A percentile compares a stretch with the other conserved stretches of the same genome.
These are phyloP conservation scores for Telfairia occidentalis DNA, from an alignment of 331 rosid species.

Conservation along the genomic window DNA sequence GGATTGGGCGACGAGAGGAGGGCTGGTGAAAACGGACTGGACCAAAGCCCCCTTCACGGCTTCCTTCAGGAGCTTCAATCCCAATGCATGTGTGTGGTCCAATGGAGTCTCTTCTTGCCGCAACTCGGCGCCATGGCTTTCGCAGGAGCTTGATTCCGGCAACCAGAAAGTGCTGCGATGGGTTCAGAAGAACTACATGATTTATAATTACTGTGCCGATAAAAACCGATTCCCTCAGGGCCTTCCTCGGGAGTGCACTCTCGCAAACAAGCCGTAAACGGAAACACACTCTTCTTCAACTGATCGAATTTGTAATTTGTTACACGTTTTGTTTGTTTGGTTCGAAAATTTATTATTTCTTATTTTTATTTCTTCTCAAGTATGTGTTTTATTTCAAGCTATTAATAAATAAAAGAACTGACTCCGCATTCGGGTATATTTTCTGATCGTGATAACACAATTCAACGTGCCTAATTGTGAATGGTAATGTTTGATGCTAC, in stretches of 20 bases:
- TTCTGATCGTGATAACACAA: too few species aligned
- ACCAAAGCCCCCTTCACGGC: constrained; percentile 36
- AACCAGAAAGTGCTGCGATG: constrained; percentile 19
- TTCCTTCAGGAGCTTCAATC: constrained; percentile 34
- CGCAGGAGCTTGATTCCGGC: constrained; percentile 25
- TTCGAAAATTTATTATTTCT: too few species aligned
- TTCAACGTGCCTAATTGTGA: too few species aligned
- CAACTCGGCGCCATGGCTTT: constrained; percentile 24
- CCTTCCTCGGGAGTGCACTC: constrained; percentile 19
- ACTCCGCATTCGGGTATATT: too few species aligned
- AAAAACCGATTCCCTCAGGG: constrained; percentile 28
- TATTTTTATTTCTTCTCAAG: too few species aligned
- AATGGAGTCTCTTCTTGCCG: constrained; percentile 22
- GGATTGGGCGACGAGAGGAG: constrained; percentile 51
- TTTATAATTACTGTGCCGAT: constrained; percentile 37
- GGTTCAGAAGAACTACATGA: constrained; percentile 39
- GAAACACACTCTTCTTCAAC: too few species aligned
- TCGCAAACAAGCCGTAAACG: neutral
- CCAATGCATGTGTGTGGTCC: constrained; percentile 26
- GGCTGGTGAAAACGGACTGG: constrained; percentile 39
- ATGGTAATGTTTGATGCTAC: too few species aligned
- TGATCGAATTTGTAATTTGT: too few species aligned
- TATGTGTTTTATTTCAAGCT: too few species aligned
- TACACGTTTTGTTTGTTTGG: too few species aligned
- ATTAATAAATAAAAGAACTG: too few species aligned